Evolutionary conservation across 768 basidiomycete genomes (phyloP), one percentile per base, ranked within the genome.

Genomic region (Strobilomyces confusus): DNA sequence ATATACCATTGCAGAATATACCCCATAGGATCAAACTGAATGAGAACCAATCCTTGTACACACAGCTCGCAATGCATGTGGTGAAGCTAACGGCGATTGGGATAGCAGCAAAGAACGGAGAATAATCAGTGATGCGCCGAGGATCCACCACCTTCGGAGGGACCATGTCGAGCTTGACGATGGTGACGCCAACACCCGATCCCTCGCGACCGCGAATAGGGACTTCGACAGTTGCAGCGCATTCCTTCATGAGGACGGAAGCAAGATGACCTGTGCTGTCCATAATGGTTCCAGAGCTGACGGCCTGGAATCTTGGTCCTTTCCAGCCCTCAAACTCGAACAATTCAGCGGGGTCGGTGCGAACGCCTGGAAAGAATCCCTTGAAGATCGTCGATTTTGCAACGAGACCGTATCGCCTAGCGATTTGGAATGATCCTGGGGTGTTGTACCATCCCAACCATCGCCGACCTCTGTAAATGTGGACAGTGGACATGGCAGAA

Each of bases 371-470:
- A 23, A 58, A 58, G 9, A 32, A 4, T n/a, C 50, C 51, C 23
- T 41, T 48, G 50, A 49, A 61, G 33, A 69, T 0, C 5, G 55
- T 14, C 3, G 44, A 64, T 26, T 54, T 59, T 32, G 63, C 57
- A 15, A 70, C 43, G 8, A 32, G 50, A 13, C 63, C 63, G 19
- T 63, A 63, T 23, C 54, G 59, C 52, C 59, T 69, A 20, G 63
- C 68, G 19, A 67, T 58, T 9, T 54, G 58, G 51, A 61, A 65
- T n/a, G 64, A 58, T 34, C 70, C 70, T 7, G 70, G 70, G 8
- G 70, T 63, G 46, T 71, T 71, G 50, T 71, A 71, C 66, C 64
- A 71, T 2, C 70, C 70, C 13, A 67, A 46, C 63, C 64, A 71
- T 25, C 54, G 61, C 20, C 58, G 51, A 2, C 58, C 60, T 37